Conservation (phyloP, 2,329 filamentous ascomycete genomes). For the Alternaria viburni region DNA sequence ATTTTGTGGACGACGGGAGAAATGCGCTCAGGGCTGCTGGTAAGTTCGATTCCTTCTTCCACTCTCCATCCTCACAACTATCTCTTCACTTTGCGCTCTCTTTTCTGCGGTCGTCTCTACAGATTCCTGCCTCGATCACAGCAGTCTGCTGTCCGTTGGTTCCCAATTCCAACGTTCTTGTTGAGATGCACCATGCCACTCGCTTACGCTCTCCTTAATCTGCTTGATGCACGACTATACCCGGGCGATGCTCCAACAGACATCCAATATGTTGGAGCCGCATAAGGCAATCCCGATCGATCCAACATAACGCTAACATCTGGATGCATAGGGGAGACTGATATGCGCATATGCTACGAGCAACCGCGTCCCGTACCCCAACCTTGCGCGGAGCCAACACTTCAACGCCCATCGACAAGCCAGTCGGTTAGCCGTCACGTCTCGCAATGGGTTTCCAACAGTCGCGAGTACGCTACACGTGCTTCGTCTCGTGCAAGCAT, state of each 20-base stretch:
- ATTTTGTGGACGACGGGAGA: conserved; percentile 33
- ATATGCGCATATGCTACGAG: conserved; percentile 43
- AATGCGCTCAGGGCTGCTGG: conserved; percentile 27
- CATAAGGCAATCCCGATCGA: conserved; percentile 11
- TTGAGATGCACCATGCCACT: conserved; percentile 26
- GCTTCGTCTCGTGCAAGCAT: conserved; percentile 45
- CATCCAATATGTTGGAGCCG: conserved; percentile 14
- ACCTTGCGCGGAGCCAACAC: conserved; percentile 38
- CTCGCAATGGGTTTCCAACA: conserved; percentile 45
- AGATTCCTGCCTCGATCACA: background rate
- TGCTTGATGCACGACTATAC: conserved; percentile 23
- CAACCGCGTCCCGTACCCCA: conserved; percentile 37
- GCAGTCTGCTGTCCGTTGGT: background rate
- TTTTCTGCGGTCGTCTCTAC: background rate
- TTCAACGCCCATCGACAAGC: conserved; percentile 42
- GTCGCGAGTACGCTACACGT: conserved; percentile 44
- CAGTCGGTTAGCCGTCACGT: conserved; percentile 44
- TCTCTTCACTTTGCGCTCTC: background rate
- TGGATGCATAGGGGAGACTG: conserved; percentile 22
- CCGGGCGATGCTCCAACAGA: conserved; percentile 15
- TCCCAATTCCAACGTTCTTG: conserved; percentile 14
- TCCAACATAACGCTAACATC: conserved; percentile 20
- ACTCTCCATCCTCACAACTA: conserved; percentile 1
- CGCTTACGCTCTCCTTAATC: conserved; percentile 32
- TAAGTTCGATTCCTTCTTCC: conserved; percentile 30